A percentile compares a stretch with the other conserved stretches of the same genome.
These are phyloP conservation scores for Cicer pinnatifidum DNA, from an alignment of 306 rosid species.

Conservation along the genomic window DNA sequence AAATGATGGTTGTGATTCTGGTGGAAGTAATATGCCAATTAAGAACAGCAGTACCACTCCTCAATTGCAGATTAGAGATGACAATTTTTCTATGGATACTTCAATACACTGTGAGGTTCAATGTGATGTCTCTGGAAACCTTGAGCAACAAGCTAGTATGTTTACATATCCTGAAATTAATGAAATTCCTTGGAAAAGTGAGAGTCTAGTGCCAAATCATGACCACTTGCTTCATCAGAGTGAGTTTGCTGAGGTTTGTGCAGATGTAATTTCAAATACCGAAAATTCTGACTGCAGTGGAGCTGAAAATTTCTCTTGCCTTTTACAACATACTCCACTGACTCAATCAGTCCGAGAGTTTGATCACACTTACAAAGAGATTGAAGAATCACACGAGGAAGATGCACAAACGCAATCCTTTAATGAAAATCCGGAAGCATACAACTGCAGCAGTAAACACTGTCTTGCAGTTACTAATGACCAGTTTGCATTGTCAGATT, in stretches of 20 bases:
- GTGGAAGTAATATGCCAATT: constrained; percentile 40
- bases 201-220: constrained; percentile 32
- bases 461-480: constrained; percentile 31
- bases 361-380: constrained; percentile 29
- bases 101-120: constrained; percentile 41
- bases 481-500: constrained; percentile 34
- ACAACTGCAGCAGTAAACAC: constrained; percentile 23
- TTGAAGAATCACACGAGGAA: constrained; percentile 40
- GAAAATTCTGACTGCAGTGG: not conserved
- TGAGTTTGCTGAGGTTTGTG: constrained; percentile 37
- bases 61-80: constrained; percentile 38
- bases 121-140: constrained; percentile 35
- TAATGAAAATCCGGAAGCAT: constrained; percentile 30
- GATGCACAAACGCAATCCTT: constrained; percentile 38
- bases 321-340: constrained; percentile 8
- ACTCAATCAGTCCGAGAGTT: constrained; percentile 39
- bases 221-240: constrained; percentile 31
- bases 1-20: constrained; percentile 29
- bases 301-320: constrained; percentile 40
- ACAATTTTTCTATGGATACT: constrained; percentile 37
- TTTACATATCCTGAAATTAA: constrained; percentile 28
- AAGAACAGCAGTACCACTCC: constrained; percentile 1
- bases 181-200: constrained; percentile 38
- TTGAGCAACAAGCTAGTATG: constrained; percentile 38
- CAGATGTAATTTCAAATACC: constrained; percentile 26